Evolutionary conservation across 2,329 filamentous ascomycete species (phyloP).

Genomic region (Hymenoscyphus albidus): DNA sequence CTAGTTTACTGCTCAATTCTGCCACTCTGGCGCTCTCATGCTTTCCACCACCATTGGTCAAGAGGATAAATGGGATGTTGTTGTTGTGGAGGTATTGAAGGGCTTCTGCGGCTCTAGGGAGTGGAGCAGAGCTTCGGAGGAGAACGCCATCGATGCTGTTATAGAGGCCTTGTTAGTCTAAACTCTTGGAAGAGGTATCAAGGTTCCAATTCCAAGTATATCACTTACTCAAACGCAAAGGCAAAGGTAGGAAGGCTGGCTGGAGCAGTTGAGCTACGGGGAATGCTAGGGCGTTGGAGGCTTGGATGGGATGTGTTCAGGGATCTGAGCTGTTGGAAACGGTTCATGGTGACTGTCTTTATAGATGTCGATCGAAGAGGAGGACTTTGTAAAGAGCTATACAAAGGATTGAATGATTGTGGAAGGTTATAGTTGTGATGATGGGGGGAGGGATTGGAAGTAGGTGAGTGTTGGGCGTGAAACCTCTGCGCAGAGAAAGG

Average conservation of each 20-base stretch:
- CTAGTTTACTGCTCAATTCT: constrained; percentile 64
- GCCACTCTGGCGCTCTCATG: constrained; percentile 69
- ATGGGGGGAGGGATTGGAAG: background rate
- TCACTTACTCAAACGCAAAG: constrained; percentile 53
- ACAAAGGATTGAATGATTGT: background rate
- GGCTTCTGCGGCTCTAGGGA: constrained; percentile 73
- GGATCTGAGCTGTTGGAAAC: background rate
- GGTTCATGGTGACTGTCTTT: background rate
- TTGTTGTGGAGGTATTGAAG: constrained; percentile 69
- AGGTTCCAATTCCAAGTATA: background rate
- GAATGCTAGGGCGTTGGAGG: background rate
- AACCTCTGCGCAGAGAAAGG: background rate
- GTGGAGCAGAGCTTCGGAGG: constrained; percentile 71
- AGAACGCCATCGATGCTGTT: constrained; percentile 82
- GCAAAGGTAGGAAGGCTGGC: constrained; percentile 40
- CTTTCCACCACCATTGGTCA: constrained; percentile 93
- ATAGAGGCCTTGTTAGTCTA: constrained; percentile 11
- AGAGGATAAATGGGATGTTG: constrained; percentile 83
- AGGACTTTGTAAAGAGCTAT: background rate
- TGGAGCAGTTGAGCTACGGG: background rate
- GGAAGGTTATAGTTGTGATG: background rate
- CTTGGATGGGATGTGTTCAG: background rate
- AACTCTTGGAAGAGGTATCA: background rate
- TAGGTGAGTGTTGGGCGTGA: background rate
- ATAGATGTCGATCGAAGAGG: background rate